These are phyloP conservation scores for Tulasnella calospora DNA, from an alignment of 768 basidiomycete genomes.

Conservation along the genomic window DNA sequence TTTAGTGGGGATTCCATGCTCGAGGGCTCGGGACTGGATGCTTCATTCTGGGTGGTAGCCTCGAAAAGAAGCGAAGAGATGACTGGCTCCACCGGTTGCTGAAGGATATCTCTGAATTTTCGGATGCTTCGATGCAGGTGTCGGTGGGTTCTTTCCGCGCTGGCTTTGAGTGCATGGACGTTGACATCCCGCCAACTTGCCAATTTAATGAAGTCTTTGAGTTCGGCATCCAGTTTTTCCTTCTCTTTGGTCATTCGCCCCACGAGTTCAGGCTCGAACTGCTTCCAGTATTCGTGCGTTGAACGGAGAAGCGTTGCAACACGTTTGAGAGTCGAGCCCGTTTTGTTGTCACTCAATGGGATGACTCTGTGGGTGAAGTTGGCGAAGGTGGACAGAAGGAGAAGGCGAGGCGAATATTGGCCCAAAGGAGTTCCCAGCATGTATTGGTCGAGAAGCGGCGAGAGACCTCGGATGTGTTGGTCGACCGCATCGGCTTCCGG, in stretches of 20 bases:
- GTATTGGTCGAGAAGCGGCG: slow-evolving; percentile 78
- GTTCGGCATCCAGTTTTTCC: slow-evolving; percentile 64
- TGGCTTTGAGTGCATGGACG: slow-evolving; percentile 85
- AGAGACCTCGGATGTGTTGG: slow-evolving; percentile 57
- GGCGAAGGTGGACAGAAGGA: slow-evolving; percentile 64
- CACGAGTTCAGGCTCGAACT: slow-evolving; percentile 50
- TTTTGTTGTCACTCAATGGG: slow-evolving; percentile 34
- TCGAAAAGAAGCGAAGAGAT: slow-evolving; percentile 27
- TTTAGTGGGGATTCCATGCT: neutral
- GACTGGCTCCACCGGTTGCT: slow-evolving; percentile 53
- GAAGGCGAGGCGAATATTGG: slow-evolving; percentile 66
- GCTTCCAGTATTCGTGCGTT: slow-evolving; percentile 57
- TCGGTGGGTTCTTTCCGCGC: slow-evolving; percentile 83
- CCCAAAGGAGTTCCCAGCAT: slow-evolving; percentile 72
- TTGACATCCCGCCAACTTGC: slow-evolving; percentile 99
- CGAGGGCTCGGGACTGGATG: neutral
- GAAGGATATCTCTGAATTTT: slow-evolving; percentile 87
- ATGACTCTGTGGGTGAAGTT: slow-evolving; percentile 44
- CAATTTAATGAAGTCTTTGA: slow-evolving; percentile 81
- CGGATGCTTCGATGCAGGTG: slow-evolving; percentile 86
- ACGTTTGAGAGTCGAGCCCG: slow-evolving; percentile 42
- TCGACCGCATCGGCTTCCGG: slow-evolving; percentile 39
- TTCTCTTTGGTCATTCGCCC: slow-evolving; percentile 54
- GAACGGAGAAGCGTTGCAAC: slow-evolving; percentile 57
- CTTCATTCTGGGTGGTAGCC: neutral